Base-by-base conservation (phyloP, 495 filamentous ascomycete genomes). In the Aspergillus campestris region DNA sequence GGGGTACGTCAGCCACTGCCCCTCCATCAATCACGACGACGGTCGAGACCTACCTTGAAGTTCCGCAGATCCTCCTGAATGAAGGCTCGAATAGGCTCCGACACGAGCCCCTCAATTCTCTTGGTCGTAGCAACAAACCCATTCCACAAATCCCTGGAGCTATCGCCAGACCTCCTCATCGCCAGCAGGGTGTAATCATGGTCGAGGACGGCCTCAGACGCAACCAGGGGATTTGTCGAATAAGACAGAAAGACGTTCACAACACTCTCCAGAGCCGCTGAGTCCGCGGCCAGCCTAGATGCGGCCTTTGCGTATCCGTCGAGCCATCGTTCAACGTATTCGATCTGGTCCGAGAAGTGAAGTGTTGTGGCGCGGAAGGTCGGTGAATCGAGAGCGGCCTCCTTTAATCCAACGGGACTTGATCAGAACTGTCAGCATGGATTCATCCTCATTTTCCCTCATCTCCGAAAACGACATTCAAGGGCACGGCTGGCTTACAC, bases 321-420 rank as follows among this genome's bases (percentile, higher is more conserved):
- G 18, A 97, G 82, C 92, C 92, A 97, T 75, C 78, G 82, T 61
- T 97, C 94, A 42, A 97, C 77, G 44, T 78, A 75, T 44, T 97
- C 92, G 59, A 95, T 78, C 70, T 97, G 89, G 50, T 97, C 92
- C 30, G 81, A 73, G 69, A 94, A 95, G 70, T 96, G 89, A 33
- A 84, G 66, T 45, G 89, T 81, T 9, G 87, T 86, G 30, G 89
- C 86, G 48, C 92, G 84, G 65, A 97, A 98, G 32, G 90, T 94
- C 15, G 92, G 92, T 3, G 87, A 92, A 66, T 98, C 92, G 66
- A 96, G 83, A 28, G 89, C 86, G 38, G 92, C 92, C 77, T 98
- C 92, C 72, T 87, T 89, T 45, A 95, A 75, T 38, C 80, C 78
- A 28, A 97, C 94, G n/a, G 92, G 91, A 42, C 82, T 86, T 8